Evolutionary conservation across 371 early-diverging fungal species (phyloP), one percentile per base, ranked within the genome.

Genomic region (Mucor racemosus): DNA sequence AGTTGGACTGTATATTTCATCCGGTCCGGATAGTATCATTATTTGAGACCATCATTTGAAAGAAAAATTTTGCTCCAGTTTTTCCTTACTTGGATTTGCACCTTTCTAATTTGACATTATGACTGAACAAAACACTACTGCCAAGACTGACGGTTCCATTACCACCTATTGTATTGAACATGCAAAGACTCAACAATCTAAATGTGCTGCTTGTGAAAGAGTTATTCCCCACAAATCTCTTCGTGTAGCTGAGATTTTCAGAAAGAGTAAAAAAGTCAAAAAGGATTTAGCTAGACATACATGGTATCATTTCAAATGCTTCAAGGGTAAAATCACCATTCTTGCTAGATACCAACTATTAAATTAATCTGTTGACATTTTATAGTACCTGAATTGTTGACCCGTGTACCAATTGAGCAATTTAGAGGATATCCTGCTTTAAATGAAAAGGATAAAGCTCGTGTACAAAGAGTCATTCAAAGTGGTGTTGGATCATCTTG

Each of bases 271-370:
- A 57, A 82, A 84, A 64, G 82, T 78, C 55, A 86, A 86, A 71
- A 86, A 86, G 65, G 73, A 79, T 68, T 68, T 72, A 44, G 84
- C 86, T 42, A 86, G 76, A 70, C 78, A 79, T 38, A 72, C 77
- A 2, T 86, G 86, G 86, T 86, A 77, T 71, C 86, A 86, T 61
- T 84, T 86, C 74, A 84, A 77, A 65, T 86, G 86, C 60, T 86
- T 76, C 65, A 80, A 78, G 71, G 82, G 84, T 84, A 81, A 68
- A 26, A 26, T 26, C 3, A 26, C 26, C 26, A 15, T 10, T 14
- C 19, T 21, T 19, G 6, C 41, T 17, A 5, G 14, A 19, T 17
- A 7, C 0, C 11, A 7, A 2, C n/a, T 33, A 15, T 40, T 9
- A 46, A 11, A 33, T 41, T 7, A 7, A 40, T 44, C 36, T 55